A percentile compares a stretch with the other conserved stretches of the same genome.
Evolutionary conservation across 2,329 filamentous ascomycete species (phyloP).

Genomic region (Madurella mycetomatis): DNA sequence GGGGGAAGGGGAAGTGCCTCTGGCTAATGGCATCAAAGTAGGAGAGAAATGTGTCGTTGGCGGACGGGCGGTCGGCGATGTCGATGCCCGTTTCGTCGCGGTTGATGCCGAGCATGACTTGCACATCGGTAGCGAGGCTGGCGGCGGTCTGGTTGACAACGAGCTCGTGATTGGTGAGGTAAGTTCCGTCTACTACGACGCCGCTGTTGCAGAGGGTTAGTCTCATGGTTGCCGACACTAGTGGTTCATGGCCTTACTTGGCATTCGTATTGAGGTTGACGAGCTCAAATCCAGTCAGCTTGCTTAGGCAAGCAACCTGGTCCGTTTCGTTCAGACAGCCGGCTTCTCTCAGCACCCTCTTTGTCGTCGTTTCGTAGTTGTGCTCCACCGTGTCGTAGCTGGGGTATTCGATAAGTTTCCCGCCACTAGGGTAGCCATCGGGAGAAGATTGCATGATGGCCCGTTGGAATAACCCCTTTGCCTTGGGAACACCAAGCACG

Average conservation of each 20-base stretch:
- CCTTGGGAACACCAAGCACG: constrained; percentile 27
- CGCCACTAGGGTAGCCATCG: constrained; percentile 23
- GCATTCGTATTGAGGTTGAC: constrained; percentile 29
- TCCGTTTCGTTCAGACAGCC: constrained; percentile 26
- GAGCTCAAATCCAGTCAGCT: constrained; percentile 28
- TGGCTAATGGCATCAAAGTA: constrained; percentile 20
- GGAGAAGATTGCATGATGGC: constrained; percentile 31
- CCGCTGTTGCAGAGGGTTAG: constrained; percentile 13
- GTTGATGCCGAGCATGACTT: constrained; percentile 35
- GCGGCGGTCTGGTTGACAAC: constrained; percentile 25
- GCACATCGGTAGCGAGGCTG: constrained; percentile 26
- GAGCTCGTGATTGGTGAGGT: constrained; percentile 26
- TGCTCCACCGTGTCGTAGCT: constrained; percentile 23
- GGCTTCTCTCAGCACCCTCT: constrained; percentile 24
- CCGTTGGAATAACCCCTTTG: constrained; percentile 28
- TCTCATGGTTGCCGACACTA: background rate
- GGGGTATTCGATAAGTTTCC: constrained; percentile 14
- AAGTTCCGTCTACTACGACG: constrained; percentile 31
- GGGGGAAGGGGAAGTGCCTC: constrained; percentile 14
- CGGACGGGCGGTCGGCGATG: constrained; percentile 22
- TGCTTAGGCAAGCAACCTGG: constrained; percentile 26
- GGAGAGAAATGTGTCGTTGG: constrained; percentile 16
- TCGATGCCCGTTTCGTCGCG: constrained; percentile 30
- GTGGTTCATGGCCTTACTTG: constrained; percentile 20
- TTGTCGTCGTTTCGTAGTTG: constrained; percentile 23